Evolutionary conservation across 345 rosid genomes (phyloP).

Genomic region (Citrus reticulata): DNA sequence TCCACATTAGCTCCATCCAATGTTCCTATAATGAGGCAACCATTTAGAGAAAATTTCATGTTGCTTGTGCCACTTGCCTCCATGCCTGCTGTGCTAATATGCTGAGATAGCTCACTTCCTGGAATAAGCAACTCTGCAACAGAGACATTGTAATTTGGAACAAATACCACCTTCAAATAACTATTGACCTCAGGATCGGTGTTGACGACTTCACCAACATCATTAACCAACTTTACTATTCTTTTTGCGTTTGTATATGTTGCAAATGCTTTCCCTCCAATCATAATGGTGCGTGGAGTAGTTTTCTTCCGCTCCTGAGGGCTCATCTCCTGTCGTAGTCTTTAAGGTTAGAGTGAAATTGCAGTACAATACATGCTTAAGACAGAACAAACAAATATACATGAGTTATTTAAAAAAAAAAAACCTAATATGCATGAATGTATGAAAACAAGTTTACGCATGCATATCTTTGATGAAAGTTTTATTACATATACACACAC

Average conservation of each 20-base stretch:
- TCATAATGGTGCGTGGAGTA: slow-evolving; percentile 87
- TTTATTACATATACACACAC: background rate
- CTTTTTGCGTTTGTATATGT: slow-evolving; percentile 95
- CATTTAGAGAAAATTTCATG: slow-evolving; percentile 95
- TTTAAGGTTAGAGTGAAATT: background rate
- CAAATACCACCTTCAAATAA: slow-evolving; percentile 89
- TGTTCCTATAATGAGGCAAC: slow-evolving; percentile 96
- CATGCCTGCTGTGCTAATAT: slow-evolving; percentile 99
- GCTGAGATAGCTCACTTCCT: slow-evolving; percentile 96
- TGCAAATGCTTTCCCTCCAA: slow-evolving; percentile 99
- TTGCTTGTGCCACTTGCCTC: slow-evolving; percentile 99
- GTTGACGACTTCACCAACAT: slow-evolving; percentile 88
- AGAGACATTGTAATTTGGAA: slow-evolving; percentile 95
- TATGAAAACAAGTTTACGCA: background rate
- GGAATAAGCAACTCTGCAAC: slow-evolving; percentile 96
- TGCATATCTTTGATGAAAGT: background rate
- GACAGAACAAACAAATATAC: background rate
- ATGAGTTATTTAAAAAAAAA: background rate
- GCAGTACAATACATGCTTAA: background rate
- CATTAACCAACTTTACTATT: slow-evolving; percentile 91
- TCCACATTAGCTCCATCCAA: slow-evolving; percentile 98
- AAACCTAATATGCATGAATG: background rate
- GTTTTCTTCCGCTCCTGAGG: slow-evolving; percentile 77
- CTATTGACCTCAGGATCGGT: slow-evolving; percentile 86
- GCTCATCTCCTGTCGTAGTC: slow-evolving; percentile 68